Evolutionary conservation across 306 rosid species (phyloP), one percentile per base, ranked within the genome.

Genomic region (Abrus pulchellus): DNA sequence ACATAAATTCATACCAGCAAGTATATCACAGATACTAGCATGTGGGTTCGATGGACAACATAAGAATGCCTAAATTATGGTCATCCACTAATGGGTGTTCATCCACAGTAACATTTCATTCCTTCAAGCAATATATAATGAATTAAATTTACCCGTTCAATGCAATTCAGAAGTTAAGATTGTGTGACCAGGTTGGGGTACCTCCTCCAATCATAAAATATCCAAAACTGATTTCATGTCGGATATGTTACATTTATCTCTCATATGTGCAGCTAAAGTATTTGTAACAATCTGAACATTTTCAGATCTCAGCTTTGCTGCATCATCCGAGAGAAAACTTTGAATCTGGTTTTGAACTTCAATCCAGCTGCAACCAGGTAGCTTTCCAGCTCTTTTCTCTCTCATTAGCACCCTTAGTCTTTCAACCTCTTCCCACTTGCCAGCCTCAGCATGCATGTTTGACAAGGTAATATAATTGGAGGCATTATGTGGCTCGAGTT

Each of bases 291-390:
- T 73, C 79, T 65, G 71, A 79, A 86, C 71, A 71, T 85, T 87
- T 74, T 83, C 87, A 45, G 81, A 72, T 73, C 91, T 78, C 54
- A 86, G 79, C 82, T 82, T 88, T 10, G 49, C 55, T 7, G 83
- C 83, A 78, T 88, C 92, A 69, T 89, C 84, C 0, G 91, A 85
- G 62, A 89, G 74, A 88, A 92, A 92, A 78, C 80, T 40, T 47
- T 83, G 83, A 71, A 92, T 78, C 60, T 83, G 91, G 82, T 85
- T 83, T 63, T 86, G 85, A 2, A 83, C 47, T 88, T 92, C 97
- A 73, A 90, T 87, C 97, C 97, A 94, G 71, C 98, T 90, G 76
- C 90, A 89, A 59, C 97, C 93, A 29, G 97, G 92, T 59, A 86
- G 89, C 85, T 92, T 94, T 79, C 72, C 93, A 30, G 83, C 88